phyloP scores from a whole-genome alignment of 2,329 filamentous ascomycete species.

The Samsoniella hepiali region DNA sequence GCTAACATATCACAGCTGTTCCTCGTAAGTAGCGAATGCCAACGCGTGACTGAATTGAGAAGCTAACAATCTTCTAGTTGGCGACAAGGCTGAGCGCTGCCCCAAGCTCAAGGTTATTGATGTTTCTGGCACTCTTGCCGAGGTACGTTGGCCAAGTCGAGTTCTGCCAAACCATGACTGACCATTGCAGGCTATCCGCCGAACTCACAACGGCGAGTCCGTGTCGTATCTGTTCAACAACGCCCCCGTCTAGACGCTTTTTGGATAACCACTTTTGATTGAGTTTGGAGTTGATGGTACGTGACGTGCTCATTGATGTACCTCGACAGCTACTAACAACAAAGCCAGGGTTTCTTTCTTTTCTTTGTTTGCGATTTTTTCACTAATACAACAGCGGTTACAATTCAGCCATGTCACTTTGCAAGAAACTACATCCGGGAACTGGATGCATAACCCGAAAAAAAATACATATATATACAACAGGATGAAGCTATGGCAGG shows the following conservation, averaged over 20 bases:
- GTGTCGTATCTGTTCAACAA: conserved; percentile 69
- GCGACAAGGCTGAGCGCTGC: conserved; percentile 76
- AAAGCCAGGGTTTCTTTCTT: neutral
- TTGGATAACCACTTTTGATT: conserved; percentile 10
- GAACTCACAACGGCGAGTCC: conserved; percentile 64
- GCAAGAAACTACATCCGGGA: neutral
- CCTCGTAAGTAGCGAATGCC: conserved; percentile 27
- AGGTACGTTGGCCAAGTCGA: conserved; percentile 33
- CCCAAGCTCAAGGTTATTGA: conserved; percentile 85
- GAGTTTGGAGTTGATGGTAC: conserved; percentile 15
- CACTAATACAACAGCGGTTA: conserved; percentile 6
- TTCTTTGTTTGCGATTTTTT: neutral
- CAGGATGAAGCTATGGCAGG: neutral
- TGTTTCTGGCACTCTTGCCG: conserved; percentile 78
- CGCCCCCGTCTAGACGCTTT: conserved; percentile 47
- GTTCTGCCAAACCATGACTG: conserved; percentile 8
- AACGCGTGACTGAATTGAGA: neutral
- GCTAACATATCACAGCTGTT: conserved; percentile 34
- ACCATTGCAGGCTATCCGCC: conserved; percentile 55
- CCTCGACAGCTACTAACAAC: neutral
- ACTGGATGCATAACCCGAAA: neutral
- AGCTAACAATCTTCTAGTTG: conserved; percentile 38
- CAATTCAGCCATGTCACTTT: neutral
- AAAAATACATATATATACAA: neutral
- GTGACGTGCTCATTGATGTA: neutral